Evolutionary conservation across 1,284 basidiomycete species (phyloP), one percentile per base, ranked within the genome.

Genomic region (Leccinum solheimii): DNA sequence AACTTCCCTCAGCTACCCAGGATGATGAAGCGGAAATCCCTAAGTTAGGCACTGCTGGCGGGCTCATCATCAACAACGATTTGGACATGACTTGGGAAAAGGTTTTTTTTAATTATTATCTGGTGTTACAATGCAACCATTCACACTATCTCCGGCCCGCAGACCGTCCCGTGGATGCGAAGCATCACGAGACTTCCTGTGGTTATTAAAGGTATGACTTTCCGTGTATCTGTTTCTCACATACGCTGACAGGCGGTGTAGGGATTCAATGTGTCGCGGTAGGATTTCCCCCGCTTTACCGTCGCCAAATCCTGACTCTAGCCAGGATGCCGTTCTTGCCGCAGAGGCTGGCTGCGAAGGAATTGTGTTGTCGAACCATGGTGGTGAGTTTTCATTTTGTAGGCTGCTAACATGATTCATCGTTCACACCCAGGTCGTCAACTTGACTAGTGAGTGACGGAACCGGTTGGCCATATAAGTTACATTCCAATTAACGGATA

Each of bases 291-390:
- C 16, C 4, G 26, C 48, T 56, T 58, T 16, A 19, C 19, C 14
- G 0, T 56, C 23, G n/a, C 36, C 56, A 34, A 62, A 26, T 55
- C 40, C 60, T 65, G 30, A 70, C 49, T 50, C 19, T n/a, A 38
- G 61, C 9, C 62, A 88, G 86, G 90, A 92, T 73, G 95, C 94
- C 2, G 86, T 97, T 6, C 81, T 94, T 59, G 96, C 96, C 21
- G 89, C 85, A n/a, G 91, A 97, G 70, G 86, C 86, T 13, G 94
- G 95, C 5, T 86, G 91, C 19, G 89, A 93, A 64, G 95, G 93
- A 6, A 91, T 98, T 59, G 82, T 97, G 30, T 76, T 95, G n/a
- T 93, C 92, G 4, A 97, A 97, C 69, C 95, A 97, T 69, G 94
- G 94, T 62, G 94, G 95, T 86, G 72, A 67, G 85, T 59, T 72